These are phyloP conservation scores for Boletellus sp. DNA, from an alignment of 1,284 basidiomycete species.

Conservation along the genomic window DNA sequence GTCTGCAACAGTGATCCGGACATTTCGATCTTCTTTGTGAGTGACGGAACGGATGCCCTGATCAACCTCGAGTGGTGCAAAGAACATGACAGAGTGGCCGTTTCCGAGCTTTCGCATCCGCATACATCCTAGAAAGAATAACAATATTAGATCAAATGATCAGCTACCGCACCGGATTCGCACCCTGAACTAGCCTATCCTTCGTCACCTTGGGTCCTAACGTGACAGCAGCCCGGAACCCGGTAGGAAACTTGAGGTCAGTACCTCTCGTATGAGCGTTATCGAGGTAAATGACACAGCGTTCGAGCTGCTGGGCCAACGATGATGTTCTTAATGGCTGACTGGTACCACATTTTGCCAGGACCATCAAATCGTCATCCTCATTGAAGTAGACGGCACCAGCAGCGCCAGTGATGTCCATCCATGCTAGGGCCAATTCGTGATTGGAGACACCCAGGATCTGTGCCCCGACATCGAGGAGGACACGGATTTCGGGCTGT, in stretches of 20 bases:
- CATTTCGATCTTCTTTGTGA: conserved; percentile 2
- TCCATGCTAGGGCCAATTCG: conserved; percentile 40
- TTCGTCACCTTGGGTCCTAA: conserved; percentile 50
- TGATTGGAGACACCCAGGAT: conserved; percentile 46
- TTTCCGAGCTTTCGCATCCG: conserved; percentile 46
- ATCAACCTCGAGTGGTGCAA: conserved; percentile 44
- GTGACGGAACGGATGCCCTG: conserved; percentile 33
- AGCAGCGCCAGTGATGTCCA: conserved; percentile 30
- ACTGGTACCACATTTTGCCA: conserved; percentile 34
- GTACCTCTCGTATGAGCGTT: conserved; percentile 45
- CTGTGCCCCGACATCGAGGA: conserved; percentile 54
- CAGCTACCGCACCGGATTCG: background rate
- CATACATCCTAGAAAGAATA: conserved; percentile 37
- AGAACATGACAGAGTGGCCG: conserved; percentile 47
- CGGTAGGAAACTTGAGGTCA: conserved; percentile 30
- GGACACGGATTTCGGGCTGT: conserved; percentile 36
- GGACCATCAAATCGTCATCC: conserved; percentile 39
- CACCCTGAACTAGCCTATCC: conserved; percentile 50
- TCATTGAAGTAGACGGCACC: conserved; percentile 47
- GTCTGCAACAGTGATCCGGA: conserved; percentile 29
- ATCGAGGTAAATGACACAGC: conserved; percentile 50
- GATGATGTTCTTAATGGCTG: conserved; percentile 41
- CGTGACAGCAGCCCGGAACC: conserved; percentile 46
- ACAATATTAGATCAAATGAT: no score
- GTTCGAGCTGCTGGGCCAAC: conserved; percentile 37